Percentiles rank a stretch among this genome's conserved stretches.
Evolutionary conservation across 2,329 filamentous ascomycete species (phyloP).

Genomic region (Emmonsiellopsis sp.): DNA sequence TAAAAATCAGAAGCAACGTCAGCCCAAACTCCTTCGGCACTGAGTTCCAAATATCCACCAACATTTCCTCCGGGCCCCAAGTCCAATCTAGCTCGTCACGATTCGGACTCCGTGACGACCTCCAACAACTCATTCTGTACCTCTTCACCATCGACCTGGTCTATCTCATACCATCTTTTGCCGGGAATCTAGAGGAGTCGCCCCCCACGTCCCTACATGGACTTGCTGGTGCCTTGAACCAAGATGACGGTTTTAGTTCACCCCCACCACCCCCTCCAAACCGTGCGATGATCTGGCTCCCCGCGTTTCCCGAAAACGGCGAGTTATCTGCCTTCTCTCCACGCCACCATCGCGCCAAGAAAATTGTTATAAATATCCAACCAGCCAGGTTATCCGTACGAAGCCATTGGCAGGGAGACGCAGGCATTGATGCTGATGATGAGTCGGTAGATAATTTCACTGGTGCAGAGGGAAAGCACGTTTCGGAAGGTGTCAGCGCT

Average conservation of each 20-base stretch:
- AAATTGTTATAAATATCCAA: conserved; percentile 24
- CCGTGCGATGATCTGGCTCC: conserved; percentile 8
- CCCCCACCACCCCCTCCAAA: background rate
- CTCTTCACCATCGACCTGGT: conserved; percentile 32
- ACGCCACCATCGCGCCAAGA: conserved; percentile 18
- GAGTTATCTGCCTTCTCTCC: conserved; percentile 21
- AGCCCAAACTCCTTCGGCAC: conserved; percentile 28
- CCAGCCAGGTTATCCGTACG: conserved; percentile 18
- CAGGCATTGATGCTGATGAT: background rate
- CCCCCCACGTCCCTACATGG: background rate
- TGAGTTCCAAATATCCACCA: conserved; percentile 28
- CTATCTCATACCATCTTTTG: conserved; percentile 19
- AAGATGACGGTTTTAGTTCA: background rate
- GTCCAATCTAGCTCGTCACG: conserved; percentile 21
- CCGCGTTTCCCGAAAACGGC: conserved; percentile 26
- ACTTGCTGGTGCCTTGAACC: background rate
- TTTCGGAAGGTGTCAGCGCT: background rate
- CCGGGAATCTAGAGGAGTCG: background rate
- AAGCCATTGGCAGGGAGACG: background rate
- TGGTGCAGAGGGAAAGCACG: background rate
- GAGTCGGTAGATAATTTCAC: background rate
- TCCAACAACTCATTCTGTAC: conserved; percentile 25
- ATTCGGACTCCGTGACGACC: conserved; percentile 26
- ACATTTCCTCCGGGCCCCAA: conserved; percentile 22
- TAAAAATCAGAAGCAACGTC: conserved; percentile 30